Evolutionary conservation across 768 basidiomycete genomes (phyloP).

Genomic region (Pisolithus sp.): DNA sequence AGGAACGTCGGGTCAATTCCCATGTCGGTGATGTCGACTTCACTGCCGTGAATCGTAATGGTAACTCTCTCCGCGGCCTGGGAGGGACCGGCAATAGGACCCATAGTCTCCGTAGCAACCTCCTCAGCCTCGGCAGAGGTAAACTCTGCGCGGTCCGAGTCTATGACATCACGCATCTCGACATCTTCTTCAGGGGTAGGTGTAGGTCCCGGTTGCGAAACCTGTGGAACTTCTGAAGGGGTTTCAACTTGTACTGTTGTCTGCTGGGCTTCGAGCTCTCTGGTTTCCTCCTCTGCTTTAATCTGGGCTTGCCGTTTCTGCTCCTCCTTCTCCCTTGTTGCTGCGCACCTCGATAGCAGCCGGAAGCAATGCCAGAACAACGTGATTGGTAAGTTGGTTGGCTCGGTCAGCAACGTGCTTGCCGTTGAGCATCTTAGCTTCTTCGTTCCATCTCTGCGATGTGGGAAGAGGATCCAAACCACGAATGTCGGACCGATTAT

Average conservation of each 20-base stretch:
- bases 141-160: conserved; percentile 17
- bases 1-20: conserved; percentile 98
- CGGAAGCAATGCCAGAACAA: conserved; percentile 70
- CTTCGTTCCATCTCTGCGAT: conserved; percentile 83
- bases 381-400: conserved; percentile 61
- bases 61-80: conserved; percentile 61
- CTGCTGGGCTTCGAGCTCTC: conserved; percentile 31
- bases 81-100: conserved; percentile 26
- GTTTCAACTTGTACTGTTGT: conserved; percentile 15
- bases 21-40: conserved; percentile 96
- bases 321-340: conserved; percentile 40
- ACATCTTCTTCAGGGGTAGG: conserved; percentile 32
- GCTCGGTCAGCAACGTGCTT: conserved; percentile 65
- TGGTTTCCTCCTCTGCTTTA: conserved; percentile 41
- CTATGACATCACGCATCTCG: conserved; percentile 45
- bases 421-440: conserved; percentile 75
- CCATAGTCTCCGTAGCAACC: conserved; percentile 16
- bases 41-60: conserved; percentile 85
- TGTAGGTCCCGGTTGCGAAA: conserved; percentile 11
- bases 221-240: conserved; percentile 10
- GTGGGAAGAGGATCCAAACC: conserved; percentile 79
- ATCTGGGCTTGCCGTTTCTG: conserved; percentile 40
- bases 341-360: conserved; percentile 54
- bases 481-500: conserved; percentile 36
- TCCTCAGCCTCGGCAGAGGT: conserved; percentile 14